These are phyloP conservation scores for Jaltomata sinuosa DNA, from an alignment of 257 asterid genomes.

Conservation along the genomic window DNA sequence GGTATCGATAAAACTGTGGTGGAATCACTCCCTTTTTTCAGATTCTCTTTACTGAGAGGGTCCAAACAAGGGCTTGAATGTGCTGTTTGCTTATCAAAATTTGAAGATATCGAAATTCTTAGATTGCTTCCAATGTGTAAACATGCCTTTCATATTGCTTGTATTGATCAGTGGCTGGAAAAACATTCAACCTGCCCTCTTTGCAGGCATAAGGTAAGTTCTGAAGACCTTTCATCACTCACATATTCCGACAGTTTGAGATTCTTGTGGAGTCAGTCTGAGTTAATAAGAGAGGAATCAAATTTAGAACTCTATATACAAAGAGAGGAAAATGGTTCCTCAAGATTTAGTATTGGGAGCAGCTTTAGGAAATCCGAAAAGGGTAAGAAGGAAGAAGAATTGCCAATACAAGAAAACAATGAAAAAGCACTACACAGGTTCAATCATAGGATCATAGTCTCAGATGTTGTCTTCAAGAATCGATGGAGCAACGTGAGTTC, in stretches of 20 bases:
- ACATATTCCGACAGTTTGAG: conserved; percentile 22
- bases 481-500: conserved; percentile 64
- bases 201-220: conserved; percentile 21
- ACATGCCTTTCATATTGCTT: conserved; percentile 27
- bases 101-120: conserved; percentile 24
- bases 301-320: conserved; percentile 28
- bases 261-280: conserved; percentile 19
- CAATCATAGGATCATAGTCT: conserved; percentile 37
- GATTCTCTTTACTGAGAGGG: conserved; percentile 25
- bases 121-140: conserved; percentile 24
- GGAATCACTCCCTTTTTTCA: conserved; percentile 26
- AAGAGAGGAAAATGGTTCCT: conserved; percentile 32
- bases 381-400: not conserved
- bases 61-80: conserved; percentile 29
- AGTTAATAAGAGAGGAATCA: conserved; percentile 7
- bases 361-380: conserved; percentile 4
- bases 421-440: conserved; percentile 17
- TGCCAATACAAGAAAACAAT: not conserved
- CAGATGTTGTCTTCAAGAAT: conserved; percentile 33
- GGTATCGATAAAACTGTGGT: conserved; percentile 23
- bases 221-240: conserved; percentile 14
- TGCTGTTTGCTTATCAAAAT: conserved; percentile 21
- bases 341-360: conserved; percentile 23
- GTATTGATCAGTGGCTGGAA: conserved; percentile 30
- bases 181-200: conserved; percentile 35